A percentile compares a stretch with the other conserved stretches of the same genome.
Conservation (phyloP, 2,329 filamentous ascomycete species). For the Neofusicoccum ribis region DNA sequence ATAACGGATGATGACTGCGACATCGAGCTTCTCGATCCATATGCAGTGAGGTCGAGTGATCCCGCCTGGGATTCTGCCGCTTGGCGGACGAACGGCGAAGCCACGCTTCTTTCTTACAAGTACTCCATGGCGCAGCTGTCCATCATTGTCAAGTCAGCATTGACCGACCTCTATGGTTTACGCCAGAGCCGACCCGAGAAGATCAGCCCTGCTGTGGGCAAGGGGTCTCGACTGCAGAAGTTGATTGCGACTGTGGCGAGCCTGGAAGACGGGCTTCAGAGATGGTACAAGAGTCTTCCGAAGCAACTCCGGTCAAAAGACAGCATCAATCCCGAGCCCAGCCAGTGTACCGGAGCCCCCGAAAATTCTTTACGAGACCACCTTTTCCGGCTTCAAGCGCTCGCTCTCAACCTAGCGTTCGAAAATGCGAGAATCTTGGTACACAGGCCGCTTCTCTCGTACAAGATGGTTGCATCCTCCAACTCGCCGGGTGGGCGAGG, state of each 20-base stretch:
- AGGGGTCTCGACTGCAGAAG: not conserved
- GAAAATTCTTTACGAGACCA: not conserved
- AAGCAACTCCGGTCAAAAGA: not conserved
- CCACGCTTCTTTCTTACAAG: constrained; percentile 5
- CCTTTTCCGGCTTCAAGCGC: constrained; percentile 3
- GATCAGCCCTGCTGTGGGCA: too few relatives aligned
- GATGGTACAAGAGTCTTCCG: not conserved
- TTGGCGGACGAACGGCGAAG: not conserved
- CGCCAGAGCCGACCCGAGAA: not conserved
- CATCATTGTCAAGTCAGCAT: constrained; percentile 2
- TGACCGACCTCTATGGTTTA: not conserved
- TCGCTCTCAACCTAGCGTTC: not conserved
- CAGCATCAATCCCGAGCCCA: not conserved
- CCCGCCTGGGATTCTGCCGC: not conserved
- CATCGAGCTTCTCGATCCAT: not conserved
- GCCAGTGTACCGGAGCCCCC: not conserved
- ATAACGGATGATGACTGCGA: constrained; percentile 6
- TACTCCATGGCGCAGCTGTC: not conserved
- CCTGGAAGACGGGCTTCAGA: not conserved
- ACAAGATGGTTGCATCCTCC: not conserved
- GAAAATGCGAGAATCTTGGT: not conserved
- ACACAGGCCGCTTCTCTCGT: not conserved
- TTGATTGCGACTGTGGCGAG: not conserved
- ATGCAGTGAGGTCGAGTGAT: not conserved
- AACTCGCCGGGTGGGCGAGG: not conserved